phyloP scores from a whole-genome alignment of 2,329 filamentous ascomycete species.

The Boeremia lycopersici region DNA sequence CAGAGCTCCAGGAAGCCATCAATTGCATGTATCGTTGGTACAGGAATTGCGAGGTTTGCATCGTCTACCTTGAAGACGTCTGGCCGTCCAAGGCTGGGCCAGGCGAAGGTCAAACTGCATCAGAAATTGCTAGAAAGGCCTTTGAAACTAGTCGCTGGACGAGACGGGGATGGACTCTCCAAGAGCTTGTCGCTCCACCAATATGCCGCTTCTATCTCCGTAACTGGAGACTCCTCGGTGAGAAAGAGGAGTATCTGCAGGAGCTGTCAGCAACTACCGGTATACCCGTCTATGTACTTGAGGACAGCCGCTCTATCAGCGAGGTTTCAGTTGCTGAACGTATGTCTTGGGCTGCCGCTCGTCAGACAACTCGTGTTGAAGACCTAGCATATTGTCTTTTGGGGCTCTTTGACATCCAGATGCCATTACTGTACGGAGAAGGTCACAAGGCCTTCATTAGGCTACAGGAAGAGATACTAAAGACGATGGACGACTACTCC shows the following conservation, averaged over 20 bases:
- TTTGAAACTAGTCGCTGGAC: conserved; percentile 32
- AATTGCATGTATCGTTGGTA: conserved; percentile 35
- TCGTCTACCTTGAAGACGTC: conserved; percentile 25
- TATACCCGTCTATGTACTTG: conserved; percentile 30
- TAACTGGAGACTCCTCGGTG: conserved; percentile 35
- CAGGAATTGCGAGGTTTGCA: conserved; percentile 19
- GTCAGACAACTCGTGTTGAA: conserved; percentile 36
- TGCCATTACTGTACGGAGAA: conserved; percentile 39
- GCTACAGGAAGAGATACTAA: conserved; percentile 38
- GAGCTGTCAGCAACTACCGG: conserved; percentile 33
- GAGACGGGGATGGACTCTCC: conserved; percentile 38
- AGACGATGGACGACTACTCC: conserved; percentile 36
- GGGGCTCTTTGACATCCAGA: conserved; percentile 41
- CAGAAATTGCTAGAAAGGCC: conserved; percentile 20
- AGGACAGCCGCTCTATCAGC: conserved; percentile 21
- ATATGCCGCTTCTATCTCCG: conserved; percentile 33
- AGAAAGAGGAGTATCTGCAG: conserved; percentile 31
- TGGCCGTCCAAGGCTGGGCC: conserved; percentile 5
- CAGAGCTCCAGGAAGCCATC: conserved; percentile 30
- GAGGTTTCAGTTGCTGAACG: conserved; percentile 34
- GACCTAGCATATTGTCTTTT: conserved; percentile 40
- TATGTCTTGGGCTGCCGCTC: conserved; percentile 38
- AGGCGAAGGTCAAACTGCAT: conserved; percentile 14
- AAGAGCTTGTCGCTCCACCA: conserved; percentile 36
- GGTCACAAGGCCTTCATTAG: conserved; percentile 36